Evolutionary conservation across 2,329 filamentous ascomycete genomes (phyloP).

Genomic region (Cladosporium austrohemisphaericum): DNA sequence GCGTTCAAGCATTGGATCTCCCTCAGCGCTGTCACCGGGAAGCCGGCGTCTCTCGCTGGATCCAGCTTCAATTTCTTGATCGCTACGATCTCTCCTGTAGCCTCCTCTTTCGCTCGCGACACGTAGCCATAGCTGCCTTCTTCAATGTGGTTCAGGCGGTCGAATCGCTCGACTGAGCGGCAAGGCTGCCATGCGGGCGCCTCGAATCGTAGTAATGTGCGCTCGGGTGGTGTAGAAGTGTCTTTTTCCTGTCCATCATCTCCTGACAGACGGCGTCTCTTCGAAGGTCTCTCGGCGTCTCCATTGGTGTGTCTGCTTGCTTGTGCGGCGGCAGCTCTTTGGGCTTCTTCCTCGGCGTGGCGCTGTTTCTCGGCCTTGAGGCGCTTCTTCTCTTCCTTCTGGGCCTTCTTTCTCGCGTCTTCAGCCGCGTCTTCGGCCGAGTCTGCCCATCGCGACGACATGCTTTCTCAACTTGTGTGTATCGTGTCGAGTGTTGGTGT

Average conservation of each 20-base stretch:
- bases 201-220: slow-evolving; percentile 69
- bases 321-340: slow-evolving; percentile 33
- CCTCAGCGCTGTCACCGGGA: slow-evolving; percentile 86
- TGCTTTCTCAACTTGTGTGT: slow-evolving; percentile 12
- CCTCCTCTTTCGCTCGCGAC: slow-evolving; percentile 71
- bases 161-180: slow-evolving; percentile 79
- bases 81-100: slow-evolving; percentile 77
- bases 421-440: slow-evolving; percentile 75
- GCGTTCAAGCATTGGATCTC: slow-evolving; percentile 90
- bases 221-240: slow-evolving; percentile 26
- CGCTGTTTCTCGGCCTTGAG: slow-evolving; percentile 78
- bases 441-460: slow-evolving; percentile 78
- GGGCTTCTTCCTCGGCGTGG: slow-evolving; percentile 54
- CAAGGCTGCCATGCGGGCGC: slow-evolving; percentile 65
- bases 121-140: slow-evolving; percentile 97
- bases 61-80: slow-evolving; percentile 94
- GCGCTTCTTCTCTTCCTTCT: slow-evolving; percentile 87
- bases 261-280: slow-evolving; percentile 57
- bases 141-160: slow-evolving; percentile 93
- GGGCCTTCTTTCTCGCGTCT: slow-evolving; percentile 67
- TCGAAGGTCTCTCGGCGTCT: slow-evolving; percentile 47
- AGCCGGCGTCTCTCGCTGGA: slow-evolving; percentile 64
- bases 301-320: slow-evolving; percentile 26
- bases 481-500: neutral
- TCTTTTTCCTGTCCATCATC: slow-evolving; percentile 18